A percentile compares a stretch with the other conserved stretches of the same genome.
phyloP scores from a whole-genome alignment of 2,329 filamentous ascomycete genomes.

The Zasmidium angulare region DNA sequence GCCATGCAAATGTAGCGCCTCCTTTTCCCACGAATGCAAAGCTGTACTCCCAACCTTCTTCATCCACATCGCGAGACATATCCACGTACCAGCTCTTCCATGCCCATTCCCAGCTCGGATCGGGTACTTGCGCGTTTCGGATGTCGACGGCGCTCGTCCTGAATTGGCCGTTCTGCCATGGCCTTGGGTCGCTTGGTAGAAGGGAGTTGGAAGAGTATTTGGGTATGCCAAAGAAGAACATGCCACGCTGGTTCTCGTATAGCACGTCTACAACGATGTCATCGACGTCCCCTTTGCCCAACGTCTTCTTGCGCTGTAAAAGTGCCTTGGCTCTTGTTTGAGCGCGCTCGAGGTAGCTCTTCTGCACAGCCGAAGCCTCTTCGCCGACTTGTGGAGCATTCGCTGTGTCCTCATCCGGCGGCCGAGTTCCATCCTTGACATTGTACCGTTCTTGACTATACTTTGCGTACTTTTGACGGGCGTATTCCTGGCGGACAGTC shows the following conservation, averaged over 20 bases:
- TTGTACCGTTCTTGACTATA: conserved; percentile 35
- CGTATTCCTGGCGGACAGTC: conserved; percentile 30
- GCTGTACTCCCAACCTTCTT: conserved; percentile 95
- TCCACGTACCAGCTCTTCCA: conserved; percentile 72
- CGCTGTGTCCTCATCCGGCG: conserved; percentile 18
- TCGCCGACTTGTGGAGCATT: conserved; percentile 17
- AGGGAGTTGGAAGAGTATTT: conserved; percentile 87
- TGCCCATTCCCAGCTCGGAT: conserved; percentile 92
- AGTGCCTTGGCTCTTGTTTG: conserved; percentile 31
- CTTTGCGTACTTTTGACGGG: conserved; percentile 36
- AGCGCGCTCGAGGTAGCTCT: conserved; percentile 31
- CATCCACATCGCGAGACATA: conserved; percentile 79
- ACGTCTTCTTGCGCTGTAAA: conserved; percentile 33
- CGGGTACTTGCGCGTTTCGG: conserved; percentile 84
- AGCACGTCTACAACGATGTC: conserved; percentile 73
- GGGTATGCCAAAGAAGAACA: conserved; percentile 82
- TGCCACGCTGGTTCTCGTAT: conserved; percentile 93
- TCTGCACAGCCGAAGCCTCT: conserved; percentile 22
- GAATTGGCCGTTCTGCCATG: conserved; percentile 71
- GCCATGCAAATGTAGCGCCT: conserved; percentile 61
- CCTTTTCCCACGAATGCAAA: conserved; percentile 67
- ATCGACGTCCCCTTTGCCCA: conserved; percentile 35
- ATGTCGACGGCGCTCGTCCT: conserved; percentile 66
- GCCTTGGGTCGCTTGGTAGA: conserved; percentile 77
- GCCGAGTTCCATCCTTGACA: conserved; percentile 12